phyloP scores from a whole-genome alignment of 768 basidiomycete genomes.

The Leccinum incarnatum region DNA sequence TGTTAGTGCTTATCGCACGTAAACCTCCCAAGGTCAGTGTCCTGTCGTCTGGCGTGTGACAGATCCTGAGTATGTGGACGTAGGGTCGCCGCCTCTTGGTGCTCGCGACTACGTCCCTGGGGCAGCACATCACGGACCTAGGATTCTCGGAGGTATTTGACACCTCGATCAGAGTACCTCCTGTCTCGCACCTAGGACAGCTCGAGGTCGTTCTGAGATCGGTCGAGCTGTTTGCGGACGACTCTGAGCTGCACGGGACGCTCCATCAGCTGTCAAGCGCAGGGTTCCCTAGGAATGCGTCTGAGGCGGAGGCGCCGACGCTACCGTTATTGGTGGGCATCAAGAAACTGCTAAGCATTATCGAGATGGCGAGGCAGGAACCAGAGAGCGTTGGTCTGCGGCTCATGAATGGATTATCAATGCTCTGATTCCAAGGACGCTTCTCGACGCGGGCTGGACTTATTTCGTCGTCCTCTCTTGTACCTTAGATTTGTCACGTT shows the following conservation, averaged over 20 bases:
- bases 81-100: conserved; percentile 90
- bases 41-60: neutral
- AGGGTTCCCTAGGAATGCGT: conserved; percentile 52
- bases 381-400: conserved; percentile 78
- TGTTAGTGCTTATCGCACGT: conserved; percentile 84
- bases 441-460: neutral
- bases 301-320: conserved; percentile 41
- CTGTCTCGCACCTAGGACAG: conserved; percentile 66
- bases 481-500: conserved; percentile 1
- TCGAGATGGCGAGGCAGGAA: conserved; percentile 98
- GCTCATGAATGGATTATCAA: conserved; percentile 51
- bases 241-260: conserved; percentile 53
- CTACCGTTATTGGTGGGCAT: conserved; percentile 77
- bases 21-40: conserved; percentile 83
- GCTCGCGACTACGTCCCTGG: conserved; percentile 89
- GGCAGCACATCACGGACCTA: conserved; percentile 80
- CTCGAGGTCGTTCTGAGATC: conserved; percentile 79
- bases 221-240: conserved; percentile 66
- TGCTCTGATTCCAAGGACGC: conserved; percentile 32
- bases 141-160: conserved; percentile 90
- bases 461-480: conserved; percentile 4
- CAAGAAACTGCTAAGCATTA: conserved; percentile 86
- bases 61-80: conserved; percentile 8
- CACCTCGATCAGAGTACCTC: conserved; percentile 79
- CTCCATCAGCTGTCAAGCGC: conserved; percentile 70